A percentile compares a stretch with the other conserved stretches of the same genome.
phyloP scores from a whole-genome alignment of 805 yeast species.

The Tetrapisispora arboricola region DNA sequence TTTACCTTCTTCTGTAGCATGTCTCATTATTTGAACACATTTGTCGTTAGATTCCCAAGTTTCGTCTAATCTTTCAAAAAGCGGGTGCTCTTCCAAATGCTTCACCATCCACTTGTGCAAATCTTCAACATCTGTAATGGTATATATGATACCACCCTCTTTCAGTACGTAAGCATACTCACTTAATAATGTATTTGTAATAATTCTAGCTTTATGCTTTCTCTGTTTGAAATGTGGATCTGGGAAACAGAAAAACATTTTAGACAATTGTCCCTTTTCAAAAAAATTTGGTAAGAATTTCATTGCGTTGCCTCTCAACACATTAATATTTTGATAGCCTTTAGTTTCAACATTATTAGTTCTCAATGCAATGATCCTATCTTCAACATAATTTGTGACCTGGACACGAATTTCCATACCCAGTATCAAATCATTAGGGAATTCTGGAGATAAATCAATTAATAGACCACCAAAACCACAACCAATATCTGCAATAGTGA shows the following conservation, averaged over 20 bases:
- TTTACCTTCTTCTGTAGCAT: slow-evolving; percentile 96
- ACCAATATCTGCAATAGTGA: slow-evolving; percentile 91
- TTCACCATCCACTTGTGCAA: slow-evolving; percentile 93
- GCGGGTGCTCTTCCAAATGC: slow-evolving; percentile 83
- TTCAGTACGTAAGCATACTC: slow-evolving; percentile 87
- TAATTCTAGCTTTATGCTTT: slow-evolving; percentile 93
- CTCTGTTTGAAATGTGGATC: slow-evolving; percentile 98
- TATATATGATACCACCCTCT: slow-evolving; percentile 83
- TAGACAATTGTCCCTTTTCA: slow-evolving; percentile 66
- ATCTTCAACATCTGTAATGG: slow-evolving; percentile 92
- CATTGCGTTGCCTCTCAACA: slow-evolving; percentile 93
- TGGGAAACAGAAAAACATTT: slow-evolving; percentile 98
- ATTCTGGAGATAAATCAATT: slow-evolving; percentile 65
- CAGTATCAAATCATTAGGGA: slow-evolving; percentile 63
- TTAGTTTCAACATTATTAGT: slow-evolving; percentile 27
- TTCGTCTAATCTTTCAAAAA: slow-evolving; percentile 67
- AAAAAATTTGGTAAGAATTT: slow-evolving; percentile 93
- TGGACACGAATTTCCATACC: slow-evolving; percentile 99
- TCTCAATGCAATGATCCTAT: slow-evolving; percentile 83
- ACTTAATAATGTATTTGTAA: slow-evolving; percentile 76
- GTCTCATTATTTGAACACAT: slow-evolving; percentile 80
- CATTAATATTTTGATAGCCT: slow-evolving; percentile 72
- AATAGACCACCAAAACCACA: slow-evolving; percentile 95
- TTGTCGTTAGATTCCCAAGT: slow-evolving; percentile 74
- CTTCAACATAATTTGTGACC: slow-evolving; percentile 95